These are phyloP conservation scores for Posidonia oceanica DNA, from an alignment of 116 monocot species.

Conservation along the genomic window DNA sequence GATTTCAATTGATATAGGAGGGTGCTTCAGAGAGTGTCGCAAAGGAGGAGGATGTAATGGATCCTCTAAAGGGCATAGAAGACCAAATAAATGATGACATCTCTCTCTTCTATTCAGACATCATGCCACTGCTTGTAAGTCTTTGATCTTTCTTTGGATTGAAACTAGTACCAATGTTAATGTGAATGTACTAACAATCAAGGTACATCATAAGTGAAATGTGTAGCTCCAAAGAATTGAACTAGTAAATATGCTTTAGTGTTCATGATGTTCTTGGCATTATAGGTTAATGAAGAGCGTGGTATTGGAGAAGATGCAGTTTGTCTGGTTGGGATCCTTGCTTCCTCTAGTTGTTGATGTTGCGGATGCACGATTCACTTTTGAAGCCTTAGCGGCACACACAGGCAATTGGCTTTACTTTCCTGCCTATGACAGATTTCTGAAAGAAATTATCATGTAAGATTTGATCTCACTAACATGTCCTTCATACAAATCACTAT, in stretches of 20 bases:
- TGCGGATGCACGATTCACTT: conserved; percentile 62
- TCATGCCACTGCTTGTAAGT: conserved; percentile 90
- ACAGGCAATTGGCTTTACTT: conserved; percentile 61
- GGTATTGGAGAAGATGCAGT: conserved; percentile 76
- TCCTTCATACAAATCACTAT: too few species aligned
- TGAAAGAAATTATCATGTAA: conserved; percentile 78
- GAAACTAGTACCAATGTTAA: too few species aligned
- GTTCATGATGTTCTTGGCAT: neutral
- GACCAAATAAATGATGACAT: conserved; percentile 41
- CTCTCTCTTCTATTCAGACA: conserved; percentile 81
- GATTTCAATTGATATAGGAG: conserved; percentile 8
- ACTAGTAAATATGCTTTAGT: too few species aligned
- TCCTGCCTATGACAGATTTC: conserved; percentile 80
- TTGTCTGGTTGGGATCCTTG: conserved; percentile 62
- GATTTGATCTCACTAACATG: neutral
- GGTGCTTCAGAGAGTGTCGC: conserved; percentile 57
- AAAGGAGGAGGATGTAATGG: conserved; percentile 65
- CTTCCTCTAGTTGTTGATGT: conserved; percentile 63
- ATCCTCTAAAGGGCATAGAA: conserved; percentile 12
- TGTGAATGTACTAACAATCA: too few species aligned
- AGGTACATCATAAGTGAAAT: too few species aligned
- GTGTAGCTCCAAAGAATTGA: too few species aligned
- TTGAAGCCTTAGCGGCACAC: conserved; percentile 64
- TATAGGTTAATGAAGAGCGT: conserved; percentile 59
- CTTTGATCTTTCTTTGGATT: neutral